Base-by-base conservation (phyloP, 2,329 filamentous ascomycete species). In the Penicillium brevicompactum region DNA sequence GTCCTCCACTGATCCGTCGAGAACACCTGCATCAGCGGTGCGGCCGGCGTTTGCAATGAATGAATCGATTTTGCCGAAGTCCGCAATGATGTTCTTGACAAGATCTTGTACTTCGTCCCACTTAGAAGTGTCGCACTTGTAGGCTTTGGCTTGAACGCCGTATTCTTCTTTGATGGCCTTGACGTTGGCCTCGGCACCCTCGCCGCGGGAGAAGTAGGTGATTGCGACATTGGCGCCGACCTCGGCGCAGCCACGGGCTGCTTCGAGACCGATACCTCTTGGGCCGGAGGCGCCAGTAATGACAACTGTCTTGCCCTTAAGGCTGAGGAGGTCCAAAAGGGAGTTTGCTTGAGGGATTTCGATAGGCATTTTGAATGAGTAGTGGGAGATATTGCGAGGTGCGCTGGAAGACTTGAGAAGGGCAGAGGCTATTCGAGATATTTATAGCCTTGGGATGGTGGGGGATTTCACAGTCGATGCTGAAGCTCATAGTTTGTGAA, bases 41-140 rank as follows among this genome's bases (percentile, higher is more conserved):
- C 85, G 83, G 53, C 88, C 88, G 16, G 88, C 87, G 73, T 88
- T 88, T 74, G 85, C 85, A 62, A 88, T 82, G 74, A 87, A 87
- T 64, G 81, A 82, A 67, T 88, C 85, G 67, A 88, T 82, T 75
- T 86, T 82, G 73, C 85, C 85, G 65, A 92, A 92, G 69, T 92
- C 89, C 62, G 79, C 77, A 69, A 87, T 77, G 50, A 87, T 84
- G 44, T 83, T 77, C 60, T 78, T 72, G 66, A 87, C 83, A 51
- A 87, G 75, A 71, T 80, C 73, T 70, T 83, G 74, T 56, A 84
- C 83, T 65, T 77, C 78, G 55, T 79, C 77, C 76, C 82, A 86
- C 73, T 78, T 76, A 69, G 80, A 77, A 61, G 87, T 79, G 68
- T 85, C 76, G 75, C 80, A 82, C 77, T 88, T 86, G 83, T 88